Base-by-base conservation (phyloP, 805 yeast species). In the Tetrapisispora pingtungensis region DNA sequence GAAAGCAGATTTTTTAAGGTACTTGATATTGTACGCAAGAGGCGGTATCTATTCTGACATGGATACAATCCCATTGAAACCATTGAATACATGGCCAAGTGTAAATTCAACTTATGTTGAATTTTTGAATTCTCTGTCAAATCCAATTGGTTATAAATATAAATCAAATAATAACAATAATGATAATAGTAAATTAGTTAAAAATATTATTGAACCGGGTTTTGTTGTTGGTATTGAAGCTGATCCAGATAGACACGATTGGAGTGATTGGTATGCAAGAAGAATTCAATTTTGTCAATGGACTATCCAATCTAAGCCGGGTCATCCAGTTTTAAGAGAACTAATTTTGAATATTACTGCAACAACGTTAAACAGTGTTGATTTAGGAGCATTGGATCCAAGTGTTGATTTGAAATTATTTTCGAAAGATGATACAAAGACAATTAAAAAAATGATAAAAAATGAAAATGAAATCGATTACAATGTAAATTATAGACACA, bases 1-100 rank as follows among this genome's bases (percentile, higher is more conserved):
- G 46, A 84, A 84, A 59, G 97, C 97, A 0, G 98, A 93, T 64
- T 90, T 90, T 59, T 87, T 93, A 70, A 70, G 97, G 48, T 93
- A 93, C 63, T 69, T 93, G 55, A 78, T 93, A 17, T 66, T 93
- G 19, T 82, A 74, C 58, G 96, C 97, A 7, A 70, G 93, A 41
- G 98, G 98, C 10, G 98, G 98, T 0, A 80, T 86, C 1, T 90
- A 90, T 59, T 75, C 94, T 2, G 98, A 93, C 58, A 81, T 90
- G 49, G 98, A 93, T 62, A 93, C 98, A 0, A 60, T 70, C 33
- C 74, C 81, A 22, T 66, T 93, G 45, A 83, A 86, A 62, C 81
- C 90, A 0, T 68, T 88, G 12, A 73, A 74, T 18, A 55, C 69
- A 18, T 93, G 98, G 98, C 68, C 80, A n/a, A 77, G 90, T 0